Percentiles rank a stretch among this genome's conserved stretches.
These are phyloP conservation scores for Fistulinella cinereoalba DNA, from an alignment of 1,284 basidiomycete species.

Conservation along the genomic window DNA sequence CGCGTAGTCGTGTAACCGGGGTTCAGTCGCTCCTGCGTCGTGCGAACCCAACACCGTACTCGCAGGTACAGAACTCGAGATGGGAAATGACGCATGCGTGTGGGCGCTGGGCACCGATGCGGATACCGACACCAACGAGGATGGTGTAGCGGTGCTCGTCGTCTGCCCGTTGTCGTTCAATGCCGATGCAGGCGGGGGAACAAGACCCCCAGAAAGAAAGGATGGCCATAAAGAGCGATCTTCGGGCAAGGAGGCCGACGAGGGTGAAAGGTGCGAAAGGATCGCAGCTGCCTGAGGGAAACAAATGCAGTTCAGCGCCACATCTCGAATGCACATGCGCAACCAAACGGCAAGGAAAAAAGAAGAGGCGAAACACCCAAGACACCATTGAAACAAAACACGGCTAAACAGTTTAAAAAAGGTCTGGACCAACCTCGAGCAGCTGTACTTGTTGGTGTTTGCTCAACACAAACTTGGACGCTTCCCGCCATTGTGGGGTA, in stretches of 20 bases:
- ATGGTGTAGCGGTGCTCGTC: neutral
- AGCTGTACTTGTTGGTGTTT: slow-evolving; percentile 99
- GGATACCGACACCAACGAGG: neutral
- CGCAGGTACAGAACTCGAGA: slow-evolving; percentile 45
- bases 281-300: slow-evolving; percentile 87
- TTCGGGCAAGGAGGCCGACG: slow-evolving; percentile 79
- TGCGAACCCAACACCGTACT: slow-evolving; percentile 18
- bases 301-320: slow-evolving; percentile 9
- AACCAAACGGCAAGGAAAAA: slow-evolving; percentile 1
- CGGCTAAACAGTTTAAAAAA: slow-evolving; percentile 2
- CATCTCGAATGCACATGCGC: neutral
- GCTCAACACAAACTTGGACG: slow-evolving; percentile 88
- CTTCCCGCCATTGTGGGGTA: slow-evolving; percentile 95
- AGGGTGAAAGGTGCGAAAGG: slow-evolving; percentile 76
- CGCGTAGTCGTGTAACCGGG: slow-evolving; percentile 63
- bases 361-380: slow-evolving; percentile 1
- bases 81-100: slow-evolving; percentile 23
- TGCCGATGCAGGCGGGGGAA: slow-evolving; percentile 52
- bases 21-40: slow-evolving; percentile 46
- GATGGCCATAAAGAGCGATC: slow-evolving; percentile 88
- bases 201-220: slow-evolving; percentile 66
- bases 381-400: neutral
- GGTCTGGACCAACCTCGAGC: slow-evolving; percentile 64
- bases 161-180: slow-evolving; percentile 8
- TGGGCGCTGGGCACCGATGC: slow-evolving; percentile 26